phyloP scores from a whole-genome alignment of 768 basidiomycete genomes.

The Ramaria rubella region DNA sequence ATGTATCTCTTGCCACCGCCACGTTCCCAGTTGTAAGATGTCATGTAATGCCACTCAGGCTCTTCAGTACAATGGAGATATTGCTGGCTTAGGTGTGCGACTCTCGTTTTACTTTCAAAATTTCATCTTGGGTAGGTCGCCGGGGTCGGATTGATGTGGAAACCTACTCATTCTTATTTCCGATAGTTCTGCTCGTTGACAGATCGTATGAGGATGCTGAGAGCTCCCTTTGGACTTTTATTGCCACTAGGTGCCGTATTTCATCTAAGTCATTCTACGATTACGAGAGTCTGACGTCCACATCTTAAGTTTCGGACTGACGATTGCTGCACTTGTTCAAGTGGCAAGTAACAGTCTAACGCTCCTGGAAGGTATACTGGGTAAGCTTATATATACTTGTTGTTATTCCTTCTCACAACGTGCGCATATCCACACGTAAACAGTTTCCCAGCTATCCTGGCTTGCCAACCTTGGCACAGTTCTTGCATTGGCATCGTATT shows the following conservation, averaged over 20 bases:
- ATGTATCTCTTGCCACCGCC: no score
- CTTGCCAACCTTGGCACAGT: conserved; percentile 39
- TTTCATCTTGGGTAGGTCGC: conserved; percentile 24
- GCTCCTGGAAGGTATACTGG: conserved; percentile 35
- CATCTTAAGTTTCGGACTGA: conserved; percentile 31
- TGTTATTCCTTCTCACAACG: background rate
- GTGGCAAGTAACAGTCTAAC: conserved; percentile 22
- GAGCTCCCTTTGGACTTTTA: conserved; percentile 38
- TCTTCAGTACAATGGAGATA: conserved; percentile 18
- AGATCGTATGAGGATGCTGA: conserved; percentile 27
- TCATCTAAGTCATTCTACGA: background rate
- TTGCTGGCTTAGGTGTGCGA: conserved; percentile 33
- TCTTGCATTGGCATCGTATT: conserved; percentile 36
- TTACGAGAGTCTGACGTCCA: background rate
- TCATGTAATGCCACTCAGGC: no score
- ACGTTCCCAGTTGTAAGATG: no score
- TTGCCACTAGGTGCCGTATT: conserved; percentile 25
- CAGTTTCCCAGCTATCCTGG: conserved; percentile 19
- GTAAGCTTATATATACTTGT: conserved; percentile 36
- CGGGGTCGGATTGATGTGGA: conserved; percentile 14
- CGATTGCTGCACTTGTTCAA: conserved; percentile 33
- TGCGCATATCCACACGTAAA: background rate
- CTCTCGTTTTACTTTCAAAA: conserved; percentile 28
- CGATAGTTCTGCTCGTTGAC: conserved; percentile 34
- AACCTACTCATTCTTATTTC: background rate